Percentiles rank a stretch among this genome's conserved stretches.
Conservation (phyloP, 805 yeast species). For the Naumovozyma dairenensis region DNA sequence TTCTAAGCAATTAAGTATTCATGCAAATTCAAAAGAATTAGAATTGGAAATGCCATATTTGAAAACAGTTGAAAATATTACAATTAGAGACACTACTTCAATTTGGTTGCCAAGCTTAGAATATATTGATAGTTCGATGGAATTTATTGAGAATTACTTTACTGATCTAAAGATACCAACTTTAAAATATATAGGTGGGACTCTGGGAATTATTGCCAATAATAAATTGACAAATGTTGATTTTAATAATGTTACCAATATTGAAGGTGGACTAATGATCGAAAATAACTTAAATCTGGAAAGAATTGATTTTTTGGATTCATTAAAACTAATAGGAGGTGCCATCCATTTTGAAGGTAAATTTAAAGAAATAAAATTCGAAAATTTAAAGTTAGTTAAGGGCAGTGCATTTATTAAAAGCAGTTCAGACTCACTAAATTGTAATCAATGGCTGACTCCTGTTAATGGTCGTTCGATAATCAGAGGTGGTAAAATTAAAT, state of each 20-base stretch:
- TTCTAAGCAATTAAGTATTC: constrained; percentile 46
- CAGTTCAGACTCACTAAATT: constrained; percentile 44
- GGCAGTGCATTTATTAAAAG: constrained; percentile 63
- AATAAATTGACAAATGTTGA: constrained; percentile 37
- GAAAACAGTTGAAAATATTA: constrained; percentile 46
- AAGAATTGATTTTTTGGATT: constrained; percentile 50
- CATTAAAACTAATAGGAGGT: constrained; percentile 59
- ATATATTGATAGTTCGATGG: constrained; percentile 46
- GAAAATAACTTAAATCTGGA: constrained; percentile 46
- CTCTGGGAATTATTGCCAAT: constrained; percentile 57
- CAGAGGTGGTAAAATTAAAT: constrained; percentile 69
- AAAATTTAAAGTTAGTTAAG: constrained; percentile 54
- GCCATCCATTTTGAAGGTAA: constrained; percentile 65
- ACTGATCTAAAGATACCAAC: constrained; percentile 43
- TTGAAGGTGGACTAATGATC: constrained; percentile 72
- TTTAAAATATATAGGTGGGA: constrained; percentile 53
- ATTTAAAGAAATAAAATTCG: constrained; percentile 44
- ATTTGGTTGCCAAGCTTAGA: constrained; percentile 42
- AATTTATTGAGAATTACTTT: constrained; percentile 54
- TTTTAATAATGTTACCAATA: constrained; percentile 44
- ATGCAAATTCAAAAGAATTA: constrained; percentile 56
- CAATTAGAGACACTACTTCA: constrained; percentile 50
- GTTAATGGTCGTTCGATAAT: constrained; percentile 43
- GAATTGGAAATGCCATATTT: constrained; percentile 46
- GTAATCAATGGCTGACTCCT: constrained; percentile 51